Conservation (phyloP, 108 stramenopile genomes). For the Chaetoceros tenuissimus region DNA sequence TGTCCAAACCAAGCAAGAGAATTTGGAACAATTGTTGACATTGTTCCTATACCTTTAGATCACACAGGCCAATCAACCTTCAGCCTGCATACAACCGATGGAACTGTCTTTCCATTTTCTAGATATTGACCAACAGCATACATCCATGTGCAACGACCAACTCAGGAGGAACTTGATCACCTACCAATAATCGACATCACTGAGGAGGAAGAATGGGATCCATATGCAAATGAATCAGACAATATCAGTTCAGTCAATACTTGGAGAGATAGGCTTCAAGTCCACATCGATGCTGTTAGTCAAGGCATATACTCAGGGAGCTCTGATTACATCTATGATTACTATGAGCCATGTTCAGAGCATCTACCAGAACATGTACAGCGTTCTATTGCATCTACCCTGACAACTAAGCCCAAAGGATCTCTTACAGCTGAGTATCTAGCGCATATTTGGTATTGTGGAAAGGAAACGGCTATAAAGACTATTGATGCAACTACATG, state of each 20-base stretch:
- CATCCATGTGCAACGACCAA: not conserved
- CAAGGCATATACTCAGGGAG: no score
- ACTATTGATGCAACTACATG: constrained; percentile 15
- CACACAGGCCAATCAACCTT: no score
- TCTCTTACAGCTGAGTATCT: constrained; percentile 9
- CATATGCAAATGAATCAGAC: no score
- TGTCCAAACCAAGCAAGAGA: not conserved
- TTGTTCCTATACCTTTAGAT: not conserved
- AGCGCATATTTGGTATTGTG: constrained; percentile 25
- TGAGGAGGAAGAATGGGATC: not conserved
- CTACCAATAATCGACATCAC: not conserved
- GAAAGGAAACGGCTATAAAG: constrained; percentile 5
- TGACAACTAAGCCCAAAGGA: no score
- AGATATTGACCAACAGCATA: not conserved
- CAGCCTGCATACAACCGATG: no score
- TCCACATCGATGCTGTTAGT: no score
- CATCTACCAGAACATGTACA: no score
- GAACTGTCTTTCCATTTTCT: not conserved
- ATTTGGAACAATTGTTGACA: not conserved
- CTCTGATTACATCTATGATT: no score
- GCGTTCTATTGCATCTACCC: no score
- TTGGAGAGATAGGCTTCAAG: no score
- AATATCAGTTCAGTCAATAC: no score
- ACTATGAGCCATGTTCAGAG: no score
- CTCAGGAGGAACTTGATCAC: not conserved